phyloP scores from a whole-genome alignment of 2,329 filamentous ascomycete species.

The Aspergillus japonicus region DNA sequence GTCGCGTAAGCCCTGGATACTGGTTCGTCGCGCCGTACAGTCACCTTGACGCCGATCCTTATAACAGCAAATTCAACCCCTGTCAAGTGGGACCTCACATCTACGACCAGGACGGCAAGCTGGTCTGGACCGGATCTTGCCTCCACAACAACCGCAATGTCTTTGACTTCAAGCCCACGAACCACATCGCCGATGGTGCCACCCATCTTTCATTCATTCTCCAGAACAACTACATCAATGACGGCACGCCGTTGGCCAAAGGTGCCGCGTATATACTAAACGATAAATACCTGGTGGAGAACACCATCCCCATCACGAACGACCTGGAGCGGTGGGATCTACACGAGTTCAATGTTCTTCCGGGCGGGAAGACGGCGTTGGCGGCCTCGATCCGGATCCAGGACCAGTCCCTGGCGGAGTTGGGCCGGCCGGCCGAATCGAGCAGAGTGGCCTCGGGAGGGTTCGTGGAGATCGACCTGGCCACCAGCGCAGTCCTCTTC shows the following conservation, averaged over 20 bases:
- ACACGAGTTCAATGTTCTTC: slow-evolving; percentile 39
- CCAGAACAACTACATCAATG: slow-evolving; percentile 25
- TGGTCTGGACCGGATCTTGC: slow-evolving; percentile 49
- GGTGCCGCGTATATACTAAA: slow-evolving; percentile 51
- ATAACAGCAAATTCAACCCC: slow-evolving; percentile 35
- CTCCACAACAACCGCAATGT: slow-evolving; percentile 45
- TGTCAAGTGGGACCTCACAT: slow-evolving; percentile 50
- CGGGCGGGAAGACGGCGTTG: slow-evolving; percentile 32
- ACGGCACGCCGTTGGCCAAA: slow-evolving; percentile 34
- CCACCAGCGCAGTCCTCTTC: slow-evolving; percentile 30
- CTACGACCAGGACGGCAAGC: slow-evolving; percentile 49
- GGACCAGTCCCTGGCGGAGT: slow-evolving; percentile 22
- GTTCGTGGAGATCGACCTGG: slow-evolving; percentile 35
- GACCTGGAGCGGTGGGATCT: slow-evolving; percentile 33
- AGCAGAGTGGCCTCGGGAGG: slow-evolving; percentile 31
- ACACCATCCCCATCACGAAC: slow-evolving; percentile 33
- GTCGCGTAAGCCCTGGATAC: slow-evolving; percentile 42
- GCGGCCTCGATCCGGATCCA: slow-evolving; percentile 20
- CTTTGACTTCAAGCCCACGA: slow-evolving; percentile 47
- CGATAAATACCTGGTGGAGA: slow-evolving; percentile 44
- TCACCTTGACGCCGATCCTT: slow-evolving; percentile 23
- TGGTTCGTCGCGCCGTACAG: slow-evolving; percentile 50
- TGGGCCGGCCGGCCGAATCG: slow-evolving; percentile 29
- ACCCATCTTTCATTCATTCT: slow-evolving; percentile 49
- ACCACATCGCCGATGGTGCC: slow-evolving; percentile 38